Conservation (phyloP, 306 rosid species). For the Casuarina glauca region DNA sequence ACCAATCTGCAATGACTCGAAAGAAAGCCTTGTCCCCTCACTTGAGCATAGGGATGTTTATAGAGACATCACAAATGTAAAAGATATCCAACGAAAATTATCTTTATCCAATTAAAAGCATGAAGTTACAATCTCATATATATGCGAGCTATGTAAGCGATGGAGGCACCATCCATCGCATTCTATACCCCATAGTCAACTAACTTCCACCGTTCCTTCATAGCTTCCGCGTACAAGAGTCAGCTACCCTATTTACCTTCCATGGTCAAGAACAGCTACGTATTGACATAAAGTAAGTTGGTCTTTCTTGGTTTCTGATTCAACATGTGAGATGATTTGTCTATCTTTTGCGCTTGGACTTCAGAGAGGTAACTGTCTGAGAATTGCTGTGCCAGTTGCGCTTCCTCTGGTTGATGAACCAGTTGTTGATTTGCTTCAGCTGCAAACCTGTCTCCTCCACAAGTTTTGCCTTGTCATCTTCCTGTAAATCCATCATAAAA, state of each 20-base stretch:
- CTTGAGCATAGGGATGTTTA: not conserved
- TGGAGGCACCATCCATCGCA: not conserved
- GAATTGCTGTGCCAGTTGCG: constrained; percentile 97
- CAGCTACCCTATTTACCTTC: not conserved
- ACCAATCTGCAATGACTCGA: not conserved
- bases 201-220: constrained; percentile 6
- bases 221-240: constrained; percentile 7
- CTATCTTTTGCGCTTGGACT: constrained; percentile 97
- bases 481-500: constrained; percentile 39
- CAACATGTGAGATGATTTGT: not conserved
- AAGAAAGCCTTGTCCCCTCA: not conserved
- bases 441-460: constrained; percentile 99
- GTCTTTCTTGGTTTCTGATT: constrained; percentile 17
- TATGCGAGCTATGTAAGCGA: not conserved
- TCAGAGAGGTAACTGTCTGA: constrained; percentile 88
- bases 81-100: not conserved
- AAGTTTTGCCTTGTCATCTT: constrained; percentile 97
- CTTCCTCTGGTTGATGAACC: constrained; percentile 99
- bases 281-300: constrained; percentile 37
- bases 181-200: not conserved
- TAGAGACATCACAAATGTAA: constrained; percentile 1
- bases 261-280: constrained; percentile 10
- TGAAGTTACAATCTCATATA: constrained; percentile 3
- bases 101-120: not conserved
- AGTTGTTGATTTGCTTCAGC: constrained; percentile 95